phyloP scores from a whole-genome alignment of 176 grass and related monocot genomes.

The Avena insularis region DNA sequence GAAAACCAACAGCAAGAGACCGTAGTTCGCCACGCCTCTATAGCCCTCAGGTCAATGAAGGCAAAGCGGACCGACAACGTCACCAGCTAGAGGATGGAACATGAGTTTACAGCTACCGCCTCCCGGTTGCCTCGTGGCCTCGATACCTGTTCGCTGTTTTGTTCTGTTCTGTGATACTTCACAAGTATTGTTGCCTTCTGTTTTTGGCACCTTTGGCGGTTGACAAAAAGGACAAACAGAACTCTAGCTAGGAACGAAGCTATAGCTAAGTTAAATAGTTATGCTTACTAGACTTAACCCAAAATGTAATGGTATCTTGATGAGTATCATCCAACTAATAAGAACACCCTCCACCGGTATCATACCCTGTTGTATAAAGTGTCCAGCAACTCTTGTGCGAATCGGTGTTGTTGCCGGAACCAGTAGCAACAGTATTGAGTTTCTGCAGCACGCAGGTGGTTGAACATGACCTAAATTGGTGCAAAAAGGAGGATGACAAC shows the following conservation, averaged over 20 bases:
- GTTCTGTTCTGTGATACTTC: too few species aligned
- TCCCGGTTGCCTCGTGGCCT: too few species aligned
- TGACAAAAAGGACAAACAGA: background rate
- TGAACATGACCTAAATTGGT: background rate
- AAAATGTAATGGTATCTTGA: background rate
- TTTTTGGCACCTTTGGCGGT: too few species aligned
- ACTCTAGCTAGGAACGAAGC: background rate
- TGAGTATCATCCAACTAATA: conserved; percentile 2
- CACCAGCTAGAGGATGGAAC: too few species aligned
- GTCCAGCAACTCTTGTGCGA: background rate
- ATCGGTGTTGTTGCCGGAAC: background rate
- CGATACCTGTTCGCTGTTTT: too few species aligned
- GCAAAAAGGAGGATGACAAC: background rate
- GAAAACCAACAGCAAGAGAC: too few species aligned
- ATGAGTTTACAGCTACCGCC: too few species aligned
- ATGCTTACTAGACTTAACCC: background rate
- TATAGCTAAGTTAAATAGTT: background rate
- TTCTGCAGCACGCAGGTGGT: background rate
- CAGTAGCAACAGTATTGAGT: background rate
- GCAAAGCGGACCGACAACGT: too few species aligned
- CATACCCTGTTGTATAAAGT: background rate
- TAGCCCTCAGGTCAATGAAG: too few species aligned
- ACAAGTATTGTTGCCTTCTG: too few species aligned
- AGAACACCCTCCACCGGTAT: background rate
- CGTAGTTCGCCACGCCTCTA: too few species aligned